Evolutionary conservation across 1,284 basidiomycete species (phyloP), one percentile per base, ranked within the genome.

Genomic region (Microbotryum intermedium): DNA sequence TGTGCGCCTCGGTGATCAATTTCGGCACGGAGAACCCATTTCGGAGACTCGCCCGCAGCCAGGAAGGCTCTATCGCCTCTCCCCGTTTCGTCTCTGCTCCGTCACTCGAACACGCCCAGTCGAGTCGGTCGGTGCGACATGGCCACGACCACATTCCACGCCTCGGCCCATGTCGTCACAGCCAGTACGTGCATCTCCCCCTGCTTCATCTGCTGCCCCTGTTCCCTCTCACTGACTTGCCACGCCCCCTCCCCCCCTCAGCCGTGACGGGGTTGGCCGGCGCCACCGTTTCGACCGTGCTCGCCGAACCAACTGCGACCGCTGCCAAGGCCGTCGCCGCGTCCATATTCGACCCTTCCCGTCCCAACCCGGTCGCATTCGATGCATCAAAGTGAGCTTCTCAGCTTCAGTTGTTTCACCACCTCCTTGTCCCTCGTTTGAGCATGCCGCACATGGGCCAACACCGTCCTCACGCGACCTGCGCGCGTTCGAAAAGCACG

Each of bases 311-410:
- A 0, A 51, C 48, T 0, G 50, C 53, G 2, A 44, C 60, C 4
- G 39, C 46, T 6, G 23, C 54, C 16, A 43, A 28, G n/a, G 59
- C 59, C 3, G 45, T 46, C 7, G 53, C 59, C 8, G 66, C 64
- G n/a, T 55, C 59, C n/a, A 61, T 68, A 53, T 60, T 65, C 28
- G 66, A 68, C 44, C 61, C 61, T 5, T 50, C 49, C 2, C 56
- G 50, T 3, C 63, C 61, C 1, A 57, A 59, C 34, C 63, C 63
- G 4, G 53, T 59, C 59, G 42, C 29, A 4, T 67, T 58, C 49
- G 57, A 58, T 43, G 6, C 56, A 1, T 11, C 52, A 11, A 53
- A 67, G 64, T 65, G 47, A 34, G 60, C 29, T 25, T n/a, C 9
- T 48, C 45, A 6, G 21, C 11, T 7, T 34, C 7, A 4, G 21